Base-by-base conservation (phyloP, 768 basidiomycete species). In the Termitomyces sp. region DNA sequence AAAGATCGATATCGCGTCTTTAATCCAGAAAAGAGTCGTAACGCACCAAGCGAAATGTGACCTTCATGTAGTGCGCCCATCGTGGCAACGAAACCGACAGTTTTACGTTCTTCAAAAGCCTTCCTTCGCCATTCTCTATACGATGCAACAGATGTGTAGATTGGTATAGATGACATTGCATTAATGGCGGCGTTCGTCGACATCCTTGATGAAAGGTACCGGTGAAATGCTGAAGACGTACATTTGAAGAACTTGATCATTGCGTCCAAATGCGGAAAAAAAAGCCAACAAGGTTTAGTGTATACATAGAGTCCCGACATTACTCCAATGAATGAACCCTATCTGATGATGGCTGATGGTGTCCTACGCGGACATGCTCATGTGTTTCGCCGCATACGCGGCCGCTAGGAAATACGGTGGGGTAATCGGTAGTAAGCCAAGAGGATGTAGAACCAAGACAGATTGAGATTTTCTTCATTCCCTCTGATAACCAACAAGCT, bases 51-150 rank as follows among this genome's bases (percentile, higher is more conserved):
- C 54, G 90, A 84, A 44, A 98, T 77, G 70, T 98, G 97, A 1
- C 97, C 97, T 9, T 89, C 85, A 69, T 99, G 97, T 44, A 99
- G 73, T 2, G 96, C 96, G 22, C 96, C 96, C 96, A 98, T 98
- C 12, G 97, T 99, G 0, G 97, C 84, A n/a, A 99, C 94, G 58
- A 90, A 92, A 0, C 97, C 97, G 5, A 99, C 92, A 1, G 84
- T 80, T 67, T 85, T 81, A 31, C 75, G 73, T 46, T 76, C 72
- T 0, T 79, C 75, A 58, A 82, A 83, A 0, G 85, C 90, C 33
- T 72, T 72, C 50, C 77, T 71, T 26, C 96, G 75, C 96, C 97
- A 99, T 75, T 74, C 71, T 39, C 91, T 79, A 65, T 82, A 88
- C 0, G 78, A 72, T 5, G 78, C 68, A 26, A 93, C 77, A 0